Base-by-base conservation (phyloP, 331 rosid species). In the Telfairia occidentalis region DNA sequence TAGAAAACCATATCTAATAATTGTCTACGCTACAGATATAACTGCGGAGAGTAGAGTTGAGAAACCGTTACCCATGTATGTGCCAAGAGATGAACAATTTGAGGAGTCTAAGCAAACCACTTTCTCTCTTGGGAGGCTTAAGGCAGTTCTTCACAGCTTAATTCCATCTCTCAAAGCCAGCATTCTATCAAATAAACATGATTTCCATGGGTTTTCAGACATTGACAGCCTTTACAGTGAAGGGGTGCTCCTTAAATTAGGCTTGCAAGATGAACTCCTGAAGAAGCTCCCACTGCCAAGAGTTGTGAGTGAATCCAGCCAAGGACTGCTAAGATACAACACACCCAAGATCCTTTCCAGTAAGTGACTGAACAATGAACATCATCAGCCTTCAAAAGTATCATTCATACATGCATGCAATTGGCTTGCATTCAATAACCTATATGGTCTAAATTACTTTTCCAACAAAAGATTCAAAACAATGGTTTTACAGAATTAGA, bases 31-130 rank as follows among this genome's bases (percentile, higher is more conserved):
- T 35, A 30, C 82, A 90, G 98, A 95, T 80, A 77, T 90, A 82
- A 19, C 64, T 9, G 83, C 88, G 0, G 98, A 95, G 84, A 86
- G 96, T 78, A 85, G 98, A 15, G 87, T 95, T 48, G 98, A 95
- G 86, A 91, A 90, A 82, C 98, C 98, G 37, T 48, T 71, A 9
- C 98, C 98, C 18, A 85, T 86, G 84, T 95, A 95, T 42, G 97
- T 90, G n/a, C 98, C 98, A 1, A 88, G 97, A 77, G 98, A 95
- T 18, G 98, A 95, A 73, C 90, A 89, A 40, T 95, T 95, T 79
- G 98, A 91, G 78, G 98, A 95, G 81, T 79, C 90, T 0, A 95
- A 95, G 78, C 82, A 80, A 61, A 87, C 81, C 65, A 81, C 97
- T 21, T 85, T 91, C 77, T 64, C 89, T 19, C 80, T 82, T 30